phyloP scores from a whole-genome alignment of 352 stramenopile genomes.

The Pythium plurisporium region DNA sequence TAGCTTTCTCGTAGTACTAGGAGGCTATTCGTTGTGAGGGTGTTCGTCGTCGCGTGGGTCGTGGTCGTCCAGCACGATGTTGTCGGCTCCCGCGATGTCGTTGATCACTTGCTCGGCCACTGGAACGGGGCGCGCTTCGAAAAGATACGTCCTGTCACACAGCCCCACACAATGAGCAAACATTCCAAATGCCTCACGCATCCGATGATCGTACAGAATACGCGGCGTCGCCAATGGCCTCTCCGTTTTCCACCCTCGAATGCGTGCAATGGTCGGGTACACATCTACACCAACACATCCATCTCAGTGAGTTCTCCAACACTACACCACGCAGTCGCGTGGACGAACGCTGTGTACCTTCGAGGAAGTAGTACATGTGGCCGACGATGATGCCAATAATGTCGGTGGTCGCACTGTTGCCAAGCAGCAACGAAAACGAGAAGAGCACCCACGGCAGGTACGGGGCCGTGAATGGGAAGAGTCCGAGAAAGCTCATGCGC shows the following conservation, averaged over 20 bases:
- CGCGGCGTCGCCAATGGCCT: conserved; percentile 90
- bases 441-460: conserved; percentile 99
- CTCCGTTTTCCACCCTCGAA: conserved; percentile 93
- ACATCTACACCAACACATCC: conserved; percentile 81
- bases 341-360: conserved; percentile 82
- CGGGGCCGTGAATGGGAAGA: conserved; percentile 97
- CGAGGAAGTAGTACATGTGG: conserved; percentile 99
- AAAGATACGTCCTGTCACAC: conserved; percentile 51
- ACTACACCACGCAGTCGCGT: too few relatives aligned
- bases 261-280: conserved; percentile 95
- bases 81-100: conserved; percentile 37
- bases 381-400: conserved; percentile 98
- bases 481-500: conserved; percentile 96
- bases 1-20: too few relatives aligned
- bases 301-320: too few relatives aligned
- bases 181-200: too few relatives aligned
- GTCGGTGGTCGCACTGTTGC: conserved; percentile 95
- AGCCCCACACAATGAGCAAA: too few relatives aligned
- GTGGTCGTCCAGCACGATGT: conserved; percentile 35
- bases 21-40: conserved; percentile 55
- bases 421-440: conserved; percentile 94
- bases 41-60: conserved; percentile 36
- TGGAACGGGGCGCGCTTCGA: conserved; percentile 41
- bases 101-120: conserved; percentile 60
- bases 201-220: conserved; percentile 88